A percentile compares a stretch with the other conserved stretches of the same genome.
phyloP scores from a whole-genome alignment of 1,284 basidiomycete species.

The Pseudozyma thailandica region DNA sequence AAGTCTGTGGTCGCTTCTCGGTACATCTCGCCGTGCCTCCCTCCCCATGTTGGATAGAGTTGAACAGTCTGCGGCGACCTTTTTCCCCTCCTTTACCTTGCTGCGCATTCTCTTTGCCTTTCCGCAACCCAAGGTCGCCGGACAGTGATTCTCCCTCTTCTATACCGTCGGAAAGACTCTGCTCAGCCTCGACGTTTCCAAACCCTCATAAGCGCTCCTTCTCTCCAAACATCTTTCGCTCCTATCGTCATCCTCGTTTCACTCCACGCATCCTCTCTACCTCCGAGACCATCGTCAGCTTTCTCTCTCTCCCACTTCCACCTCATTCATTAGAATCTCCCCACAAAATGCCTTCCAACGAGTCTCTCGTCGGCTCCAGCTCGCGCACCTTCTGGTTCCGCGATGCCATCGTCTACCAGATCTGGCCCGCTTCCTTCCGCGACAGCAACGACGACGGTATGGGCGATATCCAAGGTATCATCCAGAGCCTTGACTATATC shows the following conservation, averaged over 20 bases:
- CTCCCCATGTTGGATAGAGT: neutral
- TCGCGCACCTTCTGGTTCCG: conserved; percentile 44
- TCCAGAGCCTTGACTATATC: conserved; percentile 77
- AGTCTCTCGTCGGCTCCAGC: conserved; percentile 30
- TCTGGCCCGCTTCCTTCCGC: conserved; percentile 80
- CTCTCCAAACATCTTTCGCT: neutral
- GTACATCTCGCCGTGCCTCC: conserved; percentile 9
- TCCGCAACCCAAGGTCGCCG: conserved; percentile 19
- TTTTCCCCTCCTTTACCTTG: neutral
- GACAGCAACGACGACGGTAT: conserved; percentile 80
- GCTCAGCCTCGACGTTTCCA: conserved; percentile 7
- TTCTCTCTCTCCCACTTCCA: neutral
- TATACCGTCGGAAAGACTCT: conserved; percentile 5
- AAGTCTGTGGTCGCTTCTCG: conserved; percentile 1
- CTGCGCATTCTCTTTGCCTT: conserved; percentile 1
- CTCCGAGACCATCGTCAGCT: neutral
- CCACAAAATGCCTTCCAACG: conserved; percentile 43
- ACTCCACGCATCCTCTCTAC: neutral
- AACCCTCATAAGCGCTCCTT: conserved; percentile 7
- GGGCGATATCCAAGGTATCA: conserved; percentile 79
- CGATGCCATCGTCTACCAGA: conserved; percentile 67
- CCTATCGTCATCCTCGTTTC: neutral
- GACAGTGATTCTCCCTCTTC: conserved; percentile 7
- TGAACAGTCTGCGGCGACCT: conserved; percentile 12
- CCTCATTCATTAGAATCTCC: neutral